A percentile compares a stretch with the other conserved stretches of the same genome.
phyloP scores from a whole-genome alignment of 2,329 filamentous ascomycete species.

The Alternaria hordeiaustralica region DNA sequence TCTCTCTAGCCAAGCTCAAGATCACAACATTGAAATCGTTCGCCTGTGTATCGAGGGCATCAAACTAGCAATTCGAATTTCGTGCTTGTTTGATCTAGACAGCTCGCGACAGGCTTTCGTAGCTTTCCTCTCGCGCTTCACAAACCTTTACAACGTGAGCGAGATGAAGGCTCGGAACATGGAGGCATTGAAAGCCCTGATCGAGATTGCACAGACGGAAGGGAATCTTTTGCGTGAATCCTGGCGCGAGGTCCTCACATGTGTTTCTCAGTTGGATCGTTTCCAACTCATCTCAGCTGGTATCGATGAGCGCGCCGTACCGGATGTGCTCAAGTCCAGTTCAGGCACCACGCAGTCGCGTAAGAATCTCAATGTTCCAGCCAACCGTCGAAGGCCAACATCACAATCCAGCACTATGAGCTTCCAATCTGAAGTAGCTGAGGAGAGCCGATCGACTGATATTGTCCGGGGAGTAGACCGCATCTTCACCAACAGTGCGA shows the following conservation, averaged over 20 bases:
- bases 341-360: constrained; percentile 67
- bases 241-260: constrained; percentile 95
- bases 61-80: constrained; percentile 90
- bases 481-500: constrained; percentile 96
- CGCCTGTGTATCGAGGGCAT: constrained; percentile 93
- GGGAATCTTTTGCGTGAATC: constrained; percentile 88
- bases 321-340: constrained; percentile 81
- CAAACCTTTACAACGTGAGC: constrained; percentile 92
- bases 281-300: constrained; percentile 94
- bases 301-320: constrained; percentile 89
- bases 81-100: constrained; percentile 89
- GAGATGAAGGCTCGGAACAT: constrained; percentile 97
- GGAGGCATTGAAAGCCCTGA: constrained; percentile 87
- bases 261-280: constrained; percentile 92
- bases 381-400: constrained; percentile 56
- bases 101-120: constrained; percentile 96
- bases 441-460: constrained; percentile 90
- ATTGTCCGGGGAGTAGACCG: constrained; percentile 91
- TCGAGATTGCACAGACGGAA: constrained; percentile 92
- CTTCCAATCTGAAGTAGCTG: constrained; percentile 80
- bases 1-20: constrained; percentile 90
- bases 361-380: constrained; percentile 70
- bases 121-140: constrained; percentile 88
- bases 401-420: constrained; percentile 53
- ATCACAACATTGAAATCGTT: constrained; percentile 91